Evolutionary conservation across 352 stramenopile genomes (phyloP).

Genomic region (Phytopythium ostracodes): DNA sequence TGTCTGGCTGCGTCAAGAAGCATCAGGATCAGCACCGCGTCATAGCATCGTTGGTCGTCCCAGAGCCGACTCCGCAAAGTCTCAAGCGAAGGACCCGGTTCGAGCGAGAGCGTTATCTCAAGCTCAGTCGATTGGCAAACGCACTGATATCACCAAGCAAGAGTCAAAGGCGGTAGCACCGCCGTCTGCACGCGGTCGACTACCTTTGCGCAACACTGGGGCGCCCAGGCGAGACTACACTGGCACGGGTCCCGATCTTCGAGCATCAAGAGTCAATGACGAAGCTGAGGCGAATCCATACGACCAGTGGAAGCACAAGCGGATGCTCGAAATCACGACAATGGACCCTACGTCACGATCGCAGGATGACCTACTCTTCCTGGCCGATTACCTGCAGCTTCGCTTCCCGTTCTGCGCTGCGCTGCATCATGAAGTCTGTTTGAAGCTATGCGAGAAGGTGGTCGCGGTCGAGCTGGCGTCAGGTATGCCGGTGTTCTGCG

Average conservation of each 20-base stretch:
- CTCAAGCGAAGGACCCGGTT: background rate
- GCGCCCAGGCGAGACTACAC: background rate
- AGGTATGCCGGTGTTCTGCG: slow-evolving; percentile 8
- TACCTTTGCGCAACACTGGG: background rate
- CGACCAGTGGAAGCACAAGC: slow-evolving; percentile 3
- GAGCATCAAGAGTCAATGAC: background rate
- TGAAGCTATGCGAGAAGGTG: slow-evolving; percentile 28
- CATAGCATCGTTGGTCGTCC: background rate
- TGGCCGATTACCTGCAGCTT: slow-evolving; percentile 43
- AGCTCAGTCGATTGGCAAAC: background rate
- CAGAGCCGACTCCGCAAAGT: background rate
- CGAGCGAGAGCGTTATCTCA: background rate
- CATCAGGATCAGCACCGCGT: background rate
- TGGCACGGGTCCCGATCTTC: background rate
- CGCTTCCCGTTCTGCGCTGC: slow-evolving; percentile 35
- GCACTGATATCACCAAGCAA: background rate
- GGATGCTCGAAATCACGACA: slow-evolving; percentile 22
- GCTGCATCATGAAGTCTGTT: slow-evolving; percentile 31
- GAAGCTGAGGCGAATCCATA: background rate
- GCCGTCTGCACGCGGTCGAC: background rate
- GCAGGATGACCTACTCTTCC: slow-evolving; percentile 30
- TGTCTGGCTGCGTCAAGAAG: slow-evolving; percentile 9
- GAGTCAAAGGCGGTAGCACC: background rate
- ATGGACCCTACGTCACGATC: slow-evolving; percentile 16
- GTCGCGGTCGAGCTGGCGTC: background rate